phyloP scores from a whole-genome alignment of 2,329 filamentous ascomycete species.

The Trichoderma atrobrunneum region DNA sequence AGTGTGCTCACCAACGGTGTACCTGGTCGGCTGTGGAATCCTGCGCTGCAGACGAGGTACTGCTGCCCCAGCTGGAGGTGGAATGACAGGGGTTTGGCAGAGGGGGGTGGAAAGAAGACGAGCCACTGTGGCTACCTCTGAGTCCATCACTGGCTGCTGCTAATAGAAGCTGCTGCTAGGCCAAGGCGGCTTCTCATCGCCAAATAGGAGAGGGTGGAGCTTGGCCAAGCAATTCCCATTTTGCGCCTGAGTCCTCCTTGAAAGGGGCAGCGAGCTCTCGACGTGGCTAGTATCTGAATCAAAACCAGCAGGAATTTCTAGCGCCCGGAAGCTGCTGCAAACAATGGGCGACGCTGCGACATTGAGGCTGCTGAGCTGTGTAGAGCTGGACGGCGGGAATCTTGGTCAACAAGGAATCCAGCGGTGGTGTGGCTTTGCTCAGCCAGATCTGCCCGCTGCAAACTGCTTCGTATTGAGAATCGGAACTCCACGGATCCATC shows the following conservation, averaged over 20 bases:
- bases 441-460: not conserved
- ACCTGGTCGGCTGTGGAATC: slow-evolving; percentile 17
- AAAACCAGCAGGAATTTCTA: not conserved
- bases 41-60: slow-evolving; percentile 16
- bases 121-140: slow-evolving; percentile 29
- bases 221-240: slow-evolving; percentile 24
- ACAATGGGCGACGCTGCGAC: slow-evolving; percentile 1
- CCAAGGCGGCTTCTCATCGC: slow-evolving; percentile 14
- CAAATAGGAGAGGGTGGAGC: slow-evolving; percentile 24
- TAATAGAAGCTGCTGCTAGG: slow-evolving; percentile 8
- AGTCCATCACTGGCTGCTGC: slow-evolving; percentile 19
- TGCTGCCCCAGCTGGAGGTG: slow-evolving; percentile 5
- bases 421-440: not conserved
- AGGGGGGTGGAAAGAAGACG: slow-evolving; percentile 19
- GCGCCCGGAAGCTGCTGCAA: not conserved
- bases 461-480: not conserved
- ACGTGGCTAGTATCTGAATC: not conserved
- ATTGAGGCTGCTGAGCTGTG: slow-evolving; percentile 5
- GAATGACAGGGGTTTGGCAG: slow-evolving; percentile 14
- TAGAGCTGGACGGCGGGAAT: not conserved
- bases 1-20: slow-evolving; percentile 15
- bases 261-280: slow-evolving; percentile 8
- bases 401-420: not conserved
- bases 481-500: not conserved
- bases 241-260: not conserved